These are phyloP conservation scores for Starmerella sp. DNA, from an alignment of 805 yeast species.

Conservation along the genomic window DNA sequence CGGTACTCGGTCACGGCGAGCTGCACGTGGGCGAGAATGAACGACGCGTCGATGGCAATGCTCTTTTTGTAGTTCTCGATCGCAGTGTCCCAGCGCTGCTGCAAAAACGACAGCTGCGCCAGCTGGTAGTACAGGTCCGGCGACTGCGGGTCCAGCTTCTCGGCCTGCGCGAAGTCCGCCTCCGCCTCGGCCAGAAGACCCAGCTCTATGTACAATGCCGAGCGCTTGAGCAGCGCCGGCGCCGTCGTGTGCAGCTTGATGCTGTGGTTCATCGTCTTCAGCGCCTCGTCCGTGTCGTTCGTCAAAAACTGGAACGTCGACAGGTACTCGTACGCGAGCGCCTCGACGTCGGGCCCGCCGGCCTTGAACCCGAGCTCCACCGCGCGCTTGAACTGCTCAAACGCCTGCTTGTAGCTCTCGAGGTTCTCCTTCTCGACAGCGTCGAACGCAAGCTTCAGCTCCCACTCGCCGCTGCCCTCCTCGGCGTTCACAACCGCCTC, in stretches of 20 bases:
- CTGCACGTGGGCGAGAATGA: slow-evolving; percentile 80
- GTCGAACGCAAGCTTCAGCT: slow-evolving; percentile 53
- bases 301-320: slow-evolving; percentile 79
- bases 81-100: slow-evolving; percentile 64
- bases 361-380: slow-evolving; percentile 20
- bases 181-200: slow-evolving; percentile 50
- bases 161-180: slow-evolving; percentile 60
- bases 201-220: slow-evolving; percentile 72
- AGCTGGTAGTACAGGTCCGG: slow-evolving; percentile 86
- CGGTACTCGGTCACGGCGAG: slow-evolving; percentile 85
- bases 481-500: slow-evolving; percentile 37
- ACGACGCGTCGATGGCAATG: slow-evolving; percentile 58
- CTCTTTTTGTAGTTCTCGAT: slow-evolving; percentile 64
- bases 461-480: slow-evolving; percentile 50
- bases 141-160: slow-evolving; percentile 52
- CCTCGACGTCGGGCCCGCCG: slow-evolving; percentile 28
- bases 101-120: slow-evolving; percentile 81
- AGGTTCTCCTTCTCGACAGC: slow-evolving; percentile 38
- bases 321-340: slow-evolving; percentile 71
- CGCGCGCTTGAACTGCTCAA: slow-evolving; percentile 34
- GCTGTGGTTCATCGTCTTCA: slow-evolving; percentile 52
- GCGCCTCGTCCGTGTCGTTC: slow-evolving; percentile 56
- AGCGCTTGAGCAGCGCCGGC: slow-evolving; percentile 71
- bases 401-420: slow-evolving; percentile 55
- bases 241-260: slow-evolving; percentile 55